These are phyloP conservation scores for Amanita subjunquillea DNA, from an alignment of 768 basidiomycete species.

Conservation along the genomic window DNA sequence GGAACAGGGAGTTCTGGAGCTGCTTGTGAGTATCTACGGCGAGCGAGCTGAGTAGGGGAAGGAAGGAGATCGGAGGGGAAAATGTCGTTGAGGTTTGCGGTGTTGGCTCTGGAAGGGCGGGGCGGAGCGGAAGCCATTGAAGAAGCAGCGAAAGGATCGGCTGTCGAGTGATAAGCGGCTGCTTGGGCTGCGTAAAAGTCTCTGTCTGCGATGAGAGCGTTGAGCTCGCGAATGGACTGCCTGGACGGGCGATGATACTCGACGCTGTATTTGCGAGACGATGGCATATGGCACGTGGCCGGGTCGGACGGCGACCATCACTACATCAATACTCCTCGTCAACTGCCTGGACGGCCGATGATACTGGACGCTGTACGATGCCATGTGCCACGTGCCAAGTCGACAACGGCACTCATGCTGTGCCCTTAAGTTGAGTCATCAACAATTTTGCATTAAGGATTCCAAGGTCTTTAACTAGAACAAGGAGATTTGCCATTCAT, in stretches of 20 bases:
- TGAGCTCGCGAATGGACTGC: slow-evolving; percentile 70
- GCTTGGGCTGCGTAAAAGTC: slow-evolving; percentile 46
- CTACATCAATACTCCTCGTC: too few relatives aligned
- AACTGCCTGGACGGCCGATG: too few relatives aligned
- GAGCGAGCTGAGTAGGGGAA: slow-evolving; percentile 24
- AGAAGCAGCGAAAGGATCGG: slow-evolving; percentile 22
- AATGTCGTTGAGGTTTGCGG: slow-evolving; percentile 70
- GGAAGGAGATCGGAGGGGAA: slow-evolving; percentile 59
- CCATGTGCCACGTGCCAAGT: too few relatives aligned
- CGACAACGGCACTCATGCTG: too few relatives aligned
- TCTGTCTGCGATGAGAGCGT: slow-evolving; percentile 57
- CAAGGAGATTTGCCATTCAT: too few relatives aligned
- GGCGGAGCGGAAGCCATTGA: slow-evolving; percentile 47
- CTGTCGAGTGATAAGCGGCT: slow-evolving; percentile 22
- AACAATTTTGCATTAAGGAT: too few relatives aligned
- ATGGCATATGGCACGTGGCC: slow-evolving; percentile 21
- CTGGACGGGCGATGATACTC: slow-evolving; percentile 70
- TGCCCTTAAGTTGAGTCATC: too few relatives aligned
- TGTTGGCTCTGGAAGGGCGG: slow-evolving; percentile 78
- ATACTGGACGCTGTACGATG: too few relatives aligned
- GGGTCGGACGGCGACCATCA: too few relatives aligned
- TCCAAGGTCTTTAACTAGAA: too few relatives aligned
- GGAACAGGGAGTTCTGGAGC: slow-evolving; percentile 34
- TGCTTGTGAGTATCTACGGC: slow-evolving; percentile 43
- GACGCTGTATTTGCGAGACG: slow-evolving; percentile 52